Base-by-base conservation (phyloP, 805 yeast species). In the Starmera caribaea region DNA sequence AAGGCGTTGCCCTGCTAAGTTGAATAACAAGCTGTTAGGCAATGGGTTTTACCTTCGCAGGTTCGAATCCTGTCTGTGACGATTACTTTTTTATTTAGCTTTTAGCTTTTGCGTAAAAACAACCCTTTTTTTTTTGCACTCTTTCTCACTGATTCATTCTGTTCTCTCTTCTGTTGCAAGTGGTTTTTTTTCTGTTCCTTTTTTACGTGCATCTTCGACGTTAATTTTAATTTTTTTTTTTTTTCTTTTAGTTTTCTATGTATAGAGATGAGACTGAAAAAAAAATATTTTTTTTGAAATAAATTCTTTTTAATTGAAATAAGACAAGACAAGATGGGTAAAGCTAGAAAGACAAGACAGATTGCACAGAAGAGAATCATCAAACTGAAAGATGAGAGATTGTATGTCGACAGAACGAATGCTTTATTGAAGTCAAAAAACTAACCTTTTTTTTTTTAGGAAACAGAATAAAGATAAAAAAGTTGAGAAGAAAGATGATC, bases 11-110 rank as follows among this genome's bases (percentile, higher is more conserved):
- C 86, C 88, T 80, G 86, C 87, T 80, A 78, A 21, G 24, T 21
- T 68, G 55, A 49, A 49, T 33, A 45, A 52, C 59, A 50, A 69
- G 76, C 69, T 69, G 72, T 63, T 65, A 79, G 87, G 86, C 84
- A 76, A 78, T 80, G 85, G 81, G 86, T 76, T 80, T 70, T 80
- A 78, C 86, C 81, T 76, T 79, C 96, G 95, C 95, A 86, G 94
- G 96, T 86, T 86, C 96, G 96, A 86, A 86, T 86, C 96, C 94
- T 86, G 95, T 85, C 94, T 82, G 94, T 86, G 84, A 83, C 96
- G 95, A 51, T 58, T 62, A 66, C 67, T 74, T 68, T 74, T 74
- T 73, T 61, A 50, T 16, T 16, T 32, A n/a, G n/a, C n/a, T 32
- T 32, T 21, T 21, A 5, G 24, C n/a, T 21, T 21, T 21, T 21